Evolutionary conservation across 2,329 filamentous ascomycete species (phyloP), one percentile per base, ranked within the genome.

Genomic region (Mycocentrospora acerina): DNA sequence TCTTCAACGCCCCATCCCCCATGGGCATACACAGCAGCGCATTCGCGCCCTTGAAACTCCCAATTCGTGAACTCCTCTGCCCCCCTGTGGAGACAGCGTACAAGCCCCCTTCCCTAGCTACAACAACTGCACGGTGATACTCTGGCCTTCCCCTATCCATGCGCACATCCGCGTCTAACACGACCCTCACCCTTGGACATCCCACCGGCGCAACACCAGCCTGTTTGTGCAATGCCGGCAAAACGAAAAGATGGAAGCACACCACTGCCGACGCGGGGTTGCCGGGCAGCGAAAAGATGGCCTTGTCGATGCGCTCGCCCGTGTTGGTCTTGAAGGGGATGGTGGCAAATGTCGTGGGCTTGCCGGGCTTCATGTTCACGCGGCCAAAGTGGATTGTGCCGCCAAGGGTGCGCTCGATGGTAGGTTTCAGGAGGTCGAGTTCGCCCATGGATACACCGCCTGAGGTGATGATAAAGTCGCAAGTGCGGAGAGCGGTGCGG

Each of bases 381-480:
- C 93, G 85, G 16, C 93, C 93, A 56, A 98, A 98, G 68, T 96
- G 93, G 51, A 98, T 95, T 0, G 85, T 93, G 7, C 93, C 93
- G 40, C 90, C 89, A 1, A 98, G 79, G 1, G 83, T 77, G 28
- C 91, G 85, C 72, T 97, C 93, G 56, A 98, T 88, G 0, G 91
- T 97, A 0, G 93, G 91, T 66, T 98, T 98, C 14, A 98, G 80
- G 7, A 98, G 83, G 67, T 98, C 93, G 2, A 96, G 81, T 70
- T 98, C 93, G 40, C 93, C 93, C 93, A 98, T 98, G 8, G 88
- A 95, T 14, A 97, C 93, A 32, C 93, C 93, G 15, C 93, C 93
- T 0, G 87, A 91, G 12, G 93, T 97, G 58, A 98, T 82, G 41
- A 98, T 78, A 10, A 97, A 73, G 59, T 96, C 90, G 17, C 84